Conservation (phyloP, 106 monocot species). For the Iris macrosiphon region DNA sequence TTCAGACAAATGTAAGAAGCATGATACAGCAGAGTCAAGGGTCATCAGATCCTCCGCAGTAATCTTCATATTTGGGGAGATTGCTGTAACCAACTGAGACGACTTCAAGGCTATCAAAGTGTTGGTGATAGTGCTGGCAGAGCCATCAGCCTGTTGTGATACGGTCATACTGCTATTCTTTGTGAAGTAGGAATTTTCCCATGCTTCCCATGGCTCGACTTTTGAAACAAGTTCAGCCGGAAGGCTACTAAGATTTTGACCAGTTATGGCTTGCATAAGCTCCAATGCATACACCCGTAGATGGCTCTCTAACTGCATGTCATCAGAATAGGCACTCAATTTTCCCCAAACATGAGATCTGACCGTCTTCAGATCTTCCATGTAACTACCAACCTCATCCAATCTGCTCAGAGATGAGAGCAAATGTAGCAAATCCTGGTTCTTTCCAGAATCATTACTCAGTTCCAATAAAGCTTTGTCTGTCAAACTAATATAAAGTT, state of each 20-base stretch:
- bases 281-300: conserved; percentile 64
- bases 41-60: conserved; percentile 49
- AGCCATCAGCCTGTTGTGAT: conserved; percentile 15
- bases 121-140: conserved; percentile 39
- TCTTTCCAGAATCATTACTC: conserved; percentile 13
- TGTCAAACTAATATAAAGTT: conserved; percentile 38
- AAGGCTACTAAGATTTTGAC: conserved; percentile 46
- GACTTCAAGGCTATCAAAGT: conserved; percentile 75
- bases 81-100: conserved; percentile 33
- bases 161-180: conserved; percentile 2
- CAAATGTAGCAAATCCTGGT: conserved; percentile 33
- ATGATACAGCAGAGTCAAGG: conserved; percentile 62
- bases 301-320: conserved; percentile 45
- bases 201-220: conserved; percentile 72
- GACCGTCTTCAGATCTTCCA: conserved; percentile 44
- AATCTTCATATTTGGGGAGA: conserved; percentile 48
- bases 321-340: conserved; percentile 53
- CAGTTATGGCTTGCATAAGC: conserved; percentile 72
- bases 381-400: conserved; percentile 14
- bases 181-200: conserved; percentile 41
- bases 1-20: conserved; percentile 57
- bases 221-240: conserved; percentile 37
- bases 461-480: conserved; percentile 29
- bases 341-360: conserved; percentile 68
- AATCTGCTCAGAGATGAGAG: conserved; percentile 67